A percentile compares a stretch with the other conserved stretches of the same genome.
Evolutionary conservation across 345 rosid species (phyloP).

Genomic region (Litchi chinensis): DNA sequence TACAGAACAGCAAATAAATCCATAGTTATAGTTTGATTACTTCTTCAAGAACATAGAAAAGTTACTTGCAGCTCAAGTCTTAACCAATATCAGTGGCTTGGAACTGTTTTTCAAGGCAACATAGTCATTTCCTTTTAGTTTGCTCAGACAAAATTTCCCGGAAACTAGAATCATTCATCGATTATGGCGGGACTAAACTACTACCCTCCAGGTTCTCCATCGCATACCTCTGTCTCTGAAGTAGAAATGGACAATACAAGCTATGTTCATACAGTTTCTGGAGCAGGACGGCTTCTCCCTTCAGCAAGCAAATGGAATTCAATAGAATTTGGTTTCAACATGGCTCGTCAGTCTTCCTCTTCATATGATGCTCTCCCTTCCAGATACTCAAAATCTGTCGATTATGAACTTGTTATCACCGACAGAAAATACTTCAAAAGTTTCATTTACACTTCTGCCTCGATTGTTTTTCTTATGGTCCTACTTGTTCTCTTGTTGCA

Average conservation of each 20-base stretch:
- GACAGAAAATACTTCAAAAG: slow-evolving; percentile 45
- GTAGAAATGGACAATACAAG: slow-evolving; percentile 15
- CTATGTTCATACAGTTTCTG: slow-evolving; percentile 43
- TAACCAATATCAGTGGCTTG: no score
- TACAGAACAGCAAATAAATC: no score
- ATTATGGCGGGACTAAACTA: slow-evolving; percentile 18
- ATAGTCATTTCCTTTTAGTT: no score
- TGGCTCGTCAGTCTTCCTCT: slow-evolving; percentile 30
- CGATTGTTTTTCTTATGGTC: slow-evolving; percentile 26
- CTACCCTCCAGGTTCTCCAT: slow-evolving; percentile 7
- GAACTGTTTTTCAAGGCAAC: no score
- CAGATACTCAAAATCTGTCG: slow-evolving; percentile 47
- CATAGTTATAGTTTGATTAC: neutral
- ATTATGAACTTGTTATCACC: slow-evolving; percentile 48
- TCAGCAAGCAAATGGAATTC: slow-evolving; percentile 55
- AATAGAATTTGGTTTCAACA: slow-evolving; percentile 34
- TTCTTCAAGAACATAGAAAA: neutral
- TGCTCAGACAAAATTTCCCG: neutral
- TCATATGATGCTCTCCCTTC: slow-evolving; percentile 49
- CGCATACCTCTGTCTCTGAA: slow-evolving; percentile 19
- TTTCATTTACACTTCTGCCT: slow-evolving; percentile 36
- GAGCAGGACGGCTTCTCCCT: slow-evolving; percentile 47
- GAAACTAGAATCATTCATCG: slow-evolving; percentile 12
- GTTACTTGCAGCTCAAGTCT: neutral
- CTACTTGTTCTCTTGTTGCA: slow-evolving; percentile 30